A percentile compares a stretch with the other conserved stretches of the same genome.
These are phyloP conservation scores for Penicillium argentinense DNA, from an alignment of 495 filamentous ascomycete genomes.

Conservation along the genomic window DNA sequence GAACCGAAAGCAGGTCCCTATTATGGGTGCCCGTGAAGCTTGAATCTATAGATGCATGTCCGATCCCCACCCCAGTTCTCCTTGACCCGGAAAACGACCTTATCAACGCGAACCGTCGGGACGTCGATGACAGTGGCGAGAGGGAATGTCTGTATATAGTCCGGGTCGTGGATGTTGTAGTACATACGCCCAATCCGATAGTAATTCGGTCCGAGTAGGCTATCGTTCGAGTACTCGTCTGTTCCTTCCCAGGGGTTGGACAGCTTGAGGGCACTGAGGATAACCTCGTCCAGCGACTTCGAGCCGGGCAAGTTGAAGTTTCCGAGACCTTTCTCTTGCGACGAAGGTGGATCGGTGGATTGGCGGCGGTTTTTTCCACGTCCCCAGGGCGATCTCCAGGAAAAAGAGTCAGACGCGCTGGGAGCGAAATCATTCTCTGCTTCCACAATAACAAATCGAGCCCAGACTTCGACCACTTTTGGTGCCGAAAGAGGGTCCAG, in stretches of 20 bases:
- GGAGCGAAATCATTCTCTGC: slow-evolving; percentile 4
- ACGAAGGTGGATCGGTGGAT: not conserved
- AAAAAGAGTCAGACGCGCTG: slow-evolving; percentile 1
- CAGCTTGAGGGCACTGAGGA: slow-evolving; percentile 33
- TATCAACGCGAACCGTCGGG: slow-evolving; percentile 35
- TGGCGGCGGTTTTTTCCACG: not conserved
- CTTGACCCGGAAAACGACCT: slow-evolving; percentile 45
- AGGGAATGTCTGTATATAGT: slow-evolving; percentile 38
- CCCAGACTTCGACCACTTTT: slow-evolving; percentile 49
- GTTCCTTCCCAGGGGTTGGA: slow-evolving; percentile 28
- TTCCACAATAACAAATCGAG: slow-evolving; percentile 24
- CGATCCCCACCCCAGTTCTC: slow-evolving; percentile 48
- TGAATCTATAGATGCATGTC: slow-evolving; percentile 50
- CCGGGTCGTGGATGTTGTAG: slow-evolving; percentile 37
- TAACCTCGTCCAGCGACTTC: slow-evolving; percentile 27
- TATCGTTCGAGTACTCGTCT: slow-evolving; percentile 35
- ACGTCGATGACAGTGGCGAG: slow-evolving; percentile 37
- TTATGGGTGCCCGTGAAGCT: slow-evolving; percentile 42
- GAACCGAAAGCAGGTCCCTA: no score
- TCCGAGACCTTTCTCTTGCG: slow-evolving; percentile 14
- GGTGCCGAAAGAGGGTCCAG: slow-evolving; percentile 39
- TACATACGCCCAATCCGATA: slow-evolving; percentile 46
- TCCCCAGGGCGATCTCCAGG: not conserved
- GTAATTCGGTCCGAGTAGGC: slow-evolving; percentile 31
- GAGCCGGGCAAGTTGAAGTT: slow-evolving; percentile 3